Base-by-base conservation (phyloP, 257 asterid species). In the Hygrophila difformis region DNA sequence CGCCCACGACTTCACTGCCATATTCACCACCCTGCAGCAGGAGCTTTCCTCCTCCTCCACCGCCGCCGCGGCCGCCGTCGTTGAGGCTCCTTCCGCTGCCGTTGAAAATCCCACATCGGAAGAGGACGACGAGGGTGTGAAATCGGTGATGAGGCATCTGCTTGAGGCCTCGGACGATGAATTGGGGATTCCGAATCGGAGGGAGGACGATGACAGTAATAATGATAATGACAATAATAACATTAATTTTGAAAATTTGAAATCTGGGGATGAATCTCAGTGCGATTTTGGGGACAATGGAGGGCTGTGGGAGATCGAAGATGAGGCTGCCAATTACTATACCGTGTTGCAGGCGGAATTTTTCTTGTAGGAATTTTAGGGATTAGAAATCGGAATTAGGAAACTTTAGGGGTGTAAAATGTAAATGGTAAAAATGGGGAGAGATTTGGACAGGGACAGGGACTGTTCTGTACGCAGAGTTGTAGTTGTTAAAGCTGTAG, bases 101-200 rank as follows among this genome's bases (percentile, higher is more conserved):
- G n/a, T n/a, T n/a, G n/a, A n/a, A n/a, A n/a, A n/a, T n/a, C n/a
- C n/a, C n/a, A n/a, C n/a, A n/a, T n/a, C n/a, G n/a, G n/a, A n/a
- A n/a, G 50, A 31, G 60, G 38, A 26, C 10, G 77, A 48, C 3
- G 78, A 60, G 9, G 53, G 49, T 11, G 59, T 39, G 8, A 74
- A 73, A 44, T 64, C 76, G 2, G 79, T 87, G 11, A 84, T 87
- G 75, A 71, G 83, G 58, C 97, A 69, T 48, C 87, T 78, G 51
- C 73, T 74, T 2, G 87, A 78, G 63, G 87, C 87, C 23, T 78
- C 87, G 0, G 87, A 78, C 24, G 83, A 78, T 28, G 87, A 78
- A 47, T 80, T 78, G 2, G 83, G 87, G 48, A 71, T 78, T 22
- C 87, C 87, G 0, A 71, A 62, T 44, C 37, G 61, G 6, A 39